A percentile compares a stretch with the other conserved stretches of the same genome.
These are phyloP conservation scores for Grosmannia penicillata DNA, from an alignment of 2,329 filamentous ascomycete genomes.

Conservation along the genomic window DNA sequence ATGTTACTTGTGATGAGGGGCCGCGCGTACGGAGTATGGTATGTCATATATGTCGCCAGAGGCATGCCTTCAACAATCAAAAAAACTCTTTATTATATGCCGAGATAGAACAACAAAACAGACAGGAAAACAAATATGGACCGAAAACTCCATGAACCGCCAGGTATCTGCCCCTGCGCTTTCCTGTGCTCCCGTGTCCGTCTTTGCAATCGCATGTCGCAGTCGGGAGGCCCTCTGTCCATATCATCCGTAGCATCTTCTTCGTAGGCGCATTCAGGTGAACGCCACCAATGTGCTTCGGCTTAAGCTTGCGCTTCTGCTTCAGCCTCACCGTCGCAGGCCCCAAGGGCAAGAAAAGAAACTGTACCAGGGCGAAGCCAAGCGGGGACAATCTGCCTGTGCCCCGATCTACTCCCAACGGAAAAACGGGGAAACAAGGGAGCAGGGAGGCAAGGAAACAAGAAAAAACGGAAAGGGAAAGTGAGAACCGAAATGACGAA, in stretches of 20 bases:
- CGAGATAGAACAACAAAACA: neutral
- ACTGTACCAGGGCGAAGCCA: too few relatives aligned
- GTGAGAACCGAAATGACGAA: too few relatives aligned
- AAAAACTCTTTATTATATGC: constrained; percentile 2
- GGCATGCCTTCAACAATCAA: neutral
- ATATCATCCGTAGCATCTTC: too few relatives aligned
- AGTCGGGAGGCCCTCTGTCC: neutral
- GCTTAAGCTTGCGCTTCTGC: neutral
- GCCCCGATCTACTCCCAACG: too few relatives aligned
- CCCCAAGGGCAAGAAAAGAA: neutral
- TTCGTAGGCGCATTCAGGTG: too few relatives aligned
- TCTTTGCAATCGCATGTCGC: too few relatives aligned
- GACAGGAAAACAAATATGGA: neutral
- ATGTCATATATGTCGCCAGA: neutral
- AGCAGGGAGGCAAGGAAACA: too few relatives aligned
- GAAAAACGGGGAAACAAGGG: too few relatives aligned
- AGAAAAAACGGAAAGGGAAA: too few relatives aligned
- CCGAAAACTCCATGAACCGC: constrained; percentile 5
- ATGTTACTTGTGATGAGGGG: neutral
- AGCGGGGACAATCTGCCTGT: too few relatives aligned
- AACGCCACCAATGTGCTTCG: too few relatives aligned
- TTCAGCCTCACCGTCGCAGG: neutral
- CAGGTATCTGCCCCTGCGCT: constrained; percentile 8
- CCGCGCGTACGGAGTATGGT: neutral
- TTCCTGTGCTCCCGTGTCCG: constrained; percentile 1